A percentile compares a stretch with the other conserved stretches of the same genome.
phyloP scores from a whole-genome alignment of 192 early-diverging fungal species.

The Backusella mclennaniae region DNA sequence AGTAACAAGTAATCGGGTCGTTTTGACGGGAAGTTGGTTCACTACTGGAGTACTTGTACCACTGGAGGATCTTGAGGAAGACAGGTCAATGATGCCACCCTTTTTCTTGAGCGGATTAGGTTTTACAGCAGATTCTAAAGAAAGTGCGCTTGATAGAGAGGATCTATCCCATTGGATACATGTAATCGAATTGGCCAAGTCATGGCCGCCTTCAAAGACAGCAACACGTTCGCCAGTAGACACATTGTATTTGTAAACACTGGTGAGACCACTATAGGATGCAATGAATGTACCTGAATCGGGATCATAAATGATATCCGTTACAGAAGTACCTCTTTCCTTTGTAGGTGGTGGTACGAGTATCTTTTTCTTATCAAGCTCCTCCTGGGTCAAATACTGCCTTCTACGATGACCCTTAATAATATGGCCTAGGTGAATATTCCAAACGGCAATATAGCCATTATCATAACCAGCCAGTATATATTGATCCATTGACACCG shows the following conservation, averaged over 20 bases:
- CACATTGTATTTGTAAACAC: constrained; percentile 24
- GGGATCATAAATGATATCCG: constrained; percentile 20
- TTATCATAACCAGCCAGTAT: constrained; percentile 36
- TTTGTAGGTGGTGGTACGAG: constrained; percentile 1
- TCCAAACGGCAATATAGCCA: constrained; percentile 35
- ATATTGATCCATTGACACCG: constrained; percentile 8
- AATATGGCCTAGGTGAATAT: constrained; percentile 19
- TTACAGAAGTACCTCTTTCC: not conserved
- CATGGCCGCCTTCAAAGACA: constrained; percentile 15
- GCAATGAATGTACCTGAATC: constrained; percentile 15
- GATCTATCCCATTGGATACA: constrained; percentile 29
- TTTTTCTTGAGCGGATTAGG: not conserved
- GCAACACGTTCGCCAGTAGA: constrained; percentile 19
- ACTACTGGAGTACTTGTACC: not conserved
- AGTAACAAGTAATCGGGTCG: constrained; percentile 38
- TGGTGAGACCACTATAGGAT: constrained; percentile 7
- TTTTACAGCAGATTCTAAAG: constrained; percentile 10
- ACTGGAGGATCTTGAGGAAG: not conserved
- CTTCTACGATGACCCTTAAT: not conserved
- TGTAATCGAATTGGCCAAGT: constrained; percentile 17
- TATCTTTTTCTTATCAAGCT: not conserved
- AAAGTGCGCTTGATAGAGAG: not conserved
- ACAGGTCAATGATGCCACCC: not conserved
- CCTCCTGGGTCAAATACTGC: not conserved
- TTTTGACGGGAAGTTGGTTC: not conserved